These are phyloP conservation scores for Xylaria digitata DNA, from an alignment of 2,329 filamentous ascomycete genomes.

Conservation along the genomic window DNA sequence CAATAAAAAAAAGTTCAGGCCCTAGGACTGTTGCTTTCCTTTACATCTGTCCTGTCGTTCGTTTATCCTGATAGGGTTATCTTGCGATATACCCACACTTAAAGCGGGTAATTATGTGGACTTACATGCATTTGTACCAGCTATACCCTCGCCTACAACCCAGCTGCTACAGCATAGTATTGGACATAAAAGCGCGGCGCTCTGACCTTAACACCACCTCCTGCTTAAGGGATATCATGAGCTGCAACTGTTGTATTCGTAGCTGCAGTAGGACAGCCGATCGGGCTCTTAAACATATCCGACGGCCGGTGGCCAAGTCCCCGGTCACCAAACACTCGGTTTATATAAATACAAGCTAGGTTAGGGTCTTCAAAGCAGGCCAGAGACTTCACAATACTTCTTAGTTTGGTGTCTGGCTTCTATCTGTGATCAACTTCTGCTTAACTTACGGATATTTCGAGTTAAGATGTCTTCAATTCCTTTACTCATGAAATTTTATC, in stretches of 20 bases:
- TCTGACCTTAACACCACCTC: background rate
- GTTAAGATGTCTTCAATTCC: conserved; percentile 16
- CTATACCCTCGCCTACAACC: too few species aligned
- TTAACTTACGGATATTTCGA: background rate
- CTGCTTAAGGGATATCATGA: background rate
- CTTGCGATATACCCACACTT: too few species aligned
- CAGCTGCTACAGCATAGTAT: background rate
- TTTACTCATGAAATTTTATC: background rate
- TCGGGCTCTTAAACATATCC: background rate
- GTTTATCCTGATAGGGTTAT: too few species aligned
- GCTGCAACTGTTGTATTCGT: background rate
- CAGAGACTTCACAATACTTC: background rate
- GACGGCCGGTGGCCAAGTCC: background rate
- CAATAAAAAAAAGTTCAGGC: too few species aligned
- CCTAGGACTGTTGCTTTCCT: too few species aligned
- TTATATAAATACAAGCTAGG: conserved; percentile 4
- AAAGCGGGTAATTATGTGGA: too few species aligned
- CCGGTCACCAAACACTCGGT: background rate
- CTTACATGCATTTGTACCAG: too few species aligned
- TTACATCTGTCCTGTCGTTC: too few species aligned
- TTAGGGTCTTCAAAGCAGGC: too few species aligned
- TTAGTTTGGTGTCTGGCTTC: background rate
- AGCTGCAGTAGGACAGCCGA: background rate
- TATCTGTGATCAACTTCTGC: background rate
- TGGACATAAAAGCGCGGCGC: background rate